phyloP scores from a whole-genome alignment of 257 asterid genomes.

The Petunia axillaris region DNA sequence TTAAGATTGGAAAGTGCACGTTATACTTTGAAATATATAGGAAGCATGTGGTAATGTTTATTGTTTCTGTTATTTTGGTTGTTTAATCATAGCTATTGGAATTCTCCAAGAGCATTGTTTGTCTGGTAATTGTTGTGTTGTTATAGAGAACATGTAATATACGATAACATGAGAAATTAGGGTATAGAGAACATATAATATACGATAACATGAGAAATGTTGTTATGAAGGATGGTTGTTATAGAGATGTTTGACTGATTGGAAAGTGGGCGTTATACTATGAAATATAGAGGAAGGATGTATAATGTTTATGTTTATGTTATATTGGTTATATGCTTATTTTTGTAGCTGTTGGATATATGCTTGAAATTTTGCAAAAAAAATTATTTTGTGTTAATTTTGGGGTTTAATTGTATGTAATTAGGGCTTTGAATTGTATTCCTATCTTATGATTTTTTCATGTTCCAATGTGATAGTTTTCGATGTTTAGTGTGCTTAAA shows the following conservation, averaged over 20 bases:
- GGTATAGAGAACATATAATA: too few relatives aligned
- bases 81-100: too few relatives aligned
- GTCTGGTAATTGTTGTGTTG: too few relatives aligned
- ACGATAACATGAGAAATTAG: too few relatives aligned
- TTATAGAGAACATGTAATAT: too few relatives aligned
- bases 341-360: background rate
- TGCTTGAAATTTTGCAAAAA: background rate
- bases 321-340: background rate
- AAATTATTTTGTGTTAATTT: background rate
- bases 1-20: slow-evolving; percentile 69
- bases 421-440: slow-evolving; percentile 11
- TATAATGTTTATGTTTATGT: slow-evolving; percentile 30
- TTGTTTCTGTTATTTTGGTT: background rate
- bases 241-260: slow-evolving; percentile 13
- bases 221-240: too few relatives aligned
- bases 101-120: too few relatives aligned
- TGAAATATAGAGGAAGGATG: slow-evolving; percentile 54
- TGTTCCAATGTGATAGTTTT: background rate
- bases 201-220: too few relatives aligned
- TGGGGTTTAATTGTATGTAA: background rate
- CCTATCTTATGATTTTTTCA: too few relatives aligned
- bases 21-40: slow-evolving; percentile 71
- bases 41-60: slow-evolving; percentile 80
- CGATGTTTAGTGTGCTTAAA: background rate
- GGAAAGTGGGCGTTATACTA: slow-evolving; percentile 81